phyloP scores from a whole-genome alignment of 805 yeast species.

The Ogataea pini region DNA sequence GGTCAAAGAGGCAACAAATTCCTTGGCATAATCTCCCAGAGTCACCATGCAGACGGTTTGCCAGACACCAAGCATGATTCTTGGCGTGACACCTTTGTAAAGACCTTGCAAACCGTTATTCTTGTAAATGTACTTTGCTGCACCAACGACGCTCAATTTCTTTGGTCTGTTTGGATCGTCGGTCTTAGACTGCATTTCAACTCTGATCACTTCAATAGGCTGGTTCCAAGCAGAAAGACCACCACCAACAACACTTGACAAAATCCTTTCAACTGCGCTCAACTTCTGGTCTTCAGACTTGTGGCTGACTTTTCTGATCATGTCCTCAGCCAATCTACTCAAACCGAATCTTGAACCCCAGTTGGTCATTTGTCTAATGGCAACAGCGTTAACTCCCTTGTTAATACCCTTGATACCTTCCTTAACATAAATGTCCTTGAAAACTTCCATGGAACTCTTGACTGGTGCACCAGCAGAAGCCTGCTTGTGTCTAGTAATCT shows the following conservation, averaged over 20 bases:
- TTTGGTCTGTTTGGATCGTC: slow-evolving; percentile 93
- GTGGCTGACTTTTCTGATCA: slow-evolving; percentile 65
- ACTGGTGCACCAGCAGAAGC: slow-evolving; percentile 63
- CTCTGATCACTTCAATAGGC: slow-evolving; percentile 96
- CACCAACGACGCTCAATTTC: slow-evolving; percentile 73
- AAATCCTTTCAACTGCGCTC: slow-evolving; percentile 75
- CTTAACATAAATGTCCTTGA: slow-evolving; percentile 74
- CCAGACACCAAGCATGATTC: slow-evolving; percentile 96
- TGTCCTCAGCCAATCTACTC: slow-evolving; percentile 87
- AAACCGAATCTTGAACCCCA: slow-evolving; percentile 99
- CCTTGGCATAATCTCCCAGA: slow-evolving; percentile 90
- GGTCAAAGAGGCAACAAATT: slow-evolving; percentile 60
- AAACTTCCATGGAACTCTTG: slow-evolving; percentile 80
- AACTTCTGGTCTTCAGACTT: slow-evolving; percentile 57
- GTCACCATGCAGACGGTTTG: slow-evolving; percentile 99
- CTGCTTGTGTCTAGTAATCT: slow-evolving; percentile 88
- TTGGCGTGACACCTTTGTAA: slow-evolving; percentile 95
- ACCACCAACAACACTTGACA: slow-evolving; percentile 91
- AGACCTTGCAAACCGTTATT: slow-evolving; percentile 87
- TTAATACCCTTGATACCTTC: slow-evolving; percentile 96
- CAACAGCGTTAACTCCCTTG: slow-evolving; percentile 98
- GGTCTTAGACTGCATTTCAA: slow-evolving; percentile 97
- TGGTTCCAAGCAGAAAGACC: slow-evolving; percentile 98
- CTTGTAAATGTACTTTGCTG: slow-evolving; percentile 79
- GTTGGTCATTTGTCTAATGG: slow-evolving; percentile 97